These are phyloP conservation scores for Garcia nutans DNA, from an alignment of 345 rosid genomes.

Conservation along the genomic window DNA sequence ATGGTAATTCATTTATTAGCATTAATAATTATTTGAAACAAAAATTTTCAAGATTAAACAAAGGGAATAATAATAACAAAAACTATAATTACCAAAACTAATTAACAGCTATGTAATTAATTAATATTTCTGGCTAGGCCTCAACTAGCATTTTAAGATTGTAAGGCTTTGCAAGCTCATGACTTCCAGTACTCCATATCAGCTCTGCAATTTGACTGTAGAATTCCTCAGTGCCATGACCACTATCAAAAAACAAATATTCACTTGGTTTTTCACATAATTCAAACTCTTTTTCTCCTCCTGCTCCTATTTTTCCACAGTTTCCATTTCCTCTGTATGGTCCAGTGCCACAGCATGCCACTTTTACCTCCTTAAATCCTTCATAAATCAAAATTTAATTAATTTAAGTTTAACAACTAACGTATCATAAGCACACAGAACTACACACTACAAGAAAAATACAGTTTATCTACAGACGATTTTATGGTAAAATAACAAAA, in stretches of 20 bases:
- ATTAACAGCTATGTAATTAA: too few relatives aligned
- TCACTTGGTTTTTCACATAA: slow-evolving; percentile 24
- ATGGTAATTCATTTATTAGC: too few relatives aligned
- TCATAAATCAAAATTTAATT: too few relatives aligned
- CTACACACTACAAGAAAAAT: too few relatives aligned
- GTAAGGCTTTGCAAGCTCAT: slow-evolving; percentile 13
- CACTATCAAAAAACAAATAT: slow-evolving; percentile 35
- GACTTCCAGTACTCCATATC: slow-evolving; percentile 34
- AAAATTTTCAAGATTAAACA: too few relatives aligned
- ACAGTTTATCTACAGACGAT: too few relatives aligned
- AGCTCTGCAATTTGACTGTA: slow-evolving; percentile 35
- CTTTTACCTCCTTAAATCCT: slow-evolving; percentile 23
- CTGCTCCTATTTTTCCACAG: slow-evolving; percentile 8
- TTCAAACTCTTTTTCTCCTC: slow-evolving; percentile 1
- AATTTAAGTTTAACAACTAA: too few relatives aligned
- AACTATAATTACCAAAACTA: too few relatives aligned
- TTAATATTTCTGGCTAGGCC: not conserved
- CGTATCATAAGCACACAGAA: too few relatives aligned
- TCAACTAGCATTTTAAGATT: slow-evolving; percentile 20
- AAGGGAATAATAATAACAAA: too few relatives aligned
- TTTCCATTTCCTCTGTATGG: not conserved
- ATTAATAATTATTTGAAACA: too few relatives aligned
- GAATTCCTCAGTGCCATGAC: slow-evolving; percentile 37
- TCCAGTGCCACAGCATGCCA: slow-evolving; percentile 22
- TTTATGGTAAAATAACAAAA: too few relatives aligned